phyloP scores from a whole-genome alignment of 2,329 filamentous ascomycete genomes.

The Lachnellula occidentalis region DNA sequence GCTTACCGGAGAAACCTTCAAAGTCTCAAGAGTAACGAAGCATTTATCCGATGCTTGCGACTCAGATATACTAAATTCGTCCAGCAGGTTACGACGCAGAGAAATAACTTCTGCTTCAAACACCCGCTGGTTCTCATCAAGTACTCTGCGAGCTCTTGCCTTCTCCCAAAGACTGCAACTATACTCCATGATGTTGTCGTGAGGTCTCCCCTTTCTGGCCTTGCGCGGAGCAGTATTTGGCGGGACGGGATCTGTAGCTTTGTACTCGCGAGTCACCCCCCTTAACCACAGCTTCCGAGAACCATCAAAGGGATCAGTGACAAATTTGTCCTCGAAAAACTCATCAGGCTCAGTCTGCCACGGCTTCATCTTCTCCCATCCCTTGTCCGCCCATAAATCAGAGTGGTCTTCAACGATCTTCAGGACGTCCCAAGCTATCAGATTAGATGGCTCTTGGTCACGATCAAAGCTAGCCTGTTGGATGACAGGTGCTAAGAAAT shows the following conservation, averaged over 20 bases:
- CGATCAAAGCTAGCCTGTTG: slow-evolving; percentile 2
- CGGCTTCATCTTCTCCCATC: slow-evolving; percentile 25
- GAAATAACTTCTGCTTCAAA: slow-evolving; percentile 68
- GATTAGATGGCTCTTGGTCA: slow-evolving; percentile 11
- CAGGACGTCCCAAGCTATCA: slow-evolving; percentile 61
- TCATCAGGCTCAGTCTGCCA: slow-evolving; percentile 35
- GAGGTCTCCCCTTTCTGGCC: slow-evolving; percentile 34
- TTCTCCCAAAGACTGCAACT: slow-evolving; percentile 70
- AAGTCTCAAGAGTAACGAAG: slow-evolving; percentile 70
- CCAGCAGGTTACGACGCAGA: slow-evolving; percentile 77
- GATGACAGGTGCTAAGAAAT: slow-evolving; percentile 68
- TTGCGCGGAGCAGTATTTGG: slow-evolving; percentile 44
- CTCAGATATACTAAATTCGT: slow-evolving; percentile 53
- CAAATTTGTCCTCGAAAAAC: slow-evolving; percentile 49
- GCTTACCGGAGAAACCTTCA: slow-evolving; percentile 71
- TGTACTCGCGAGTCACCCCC: slow-evolving; percentile 51
- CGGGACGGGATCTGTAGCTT: slow-evolving; percentile 62
- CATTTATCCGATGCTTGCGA: slow-evolving; percentile 43
- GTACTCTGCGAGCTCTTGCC: slow-evolving; percentile 44
- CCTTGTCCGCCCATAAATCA: slow-evolving; percentile 35
- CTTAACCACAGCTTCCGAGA: slow-evolving; percentile 54
- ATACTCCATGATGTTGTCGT: slow-evolving; percentile 72
- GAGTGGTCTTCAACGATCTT: slow-evolving; percentile 32
- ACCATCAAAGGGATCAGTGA: slow-evolving; percentile 56
- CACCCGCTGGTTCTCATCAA: slow-evolving; percentile 72